phyloP scores from a whole-genome alignment of 1,139 yeast genomes.

The Kluyveromyces sp. region DNA sequence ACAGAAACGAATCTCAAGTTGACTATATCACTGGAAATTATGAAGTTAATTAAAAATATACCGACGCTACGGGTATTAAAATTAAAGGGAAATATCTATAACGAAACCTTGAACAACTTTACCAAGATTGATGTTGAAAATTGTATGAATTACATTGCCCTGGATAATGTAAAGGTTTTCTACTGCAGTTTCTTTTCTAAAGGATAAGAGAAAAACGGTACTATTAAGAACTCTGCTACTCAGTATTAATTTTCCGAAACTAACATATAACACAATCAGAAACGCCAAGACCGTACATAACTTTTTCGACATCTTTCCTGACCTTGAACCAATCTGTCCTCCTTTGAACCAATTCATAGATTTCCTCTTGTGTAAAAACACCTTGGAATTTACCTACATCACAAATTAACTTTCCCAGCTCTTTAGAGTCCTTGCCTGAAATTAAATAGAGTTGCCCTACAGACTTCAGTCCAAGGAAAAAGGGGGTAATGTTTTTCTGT shows the following conservation, averaged over 20 bases:
- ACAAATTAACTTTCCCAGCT: constrained; percentile 74
- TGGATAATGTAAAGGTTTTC: constrained; percentile 27
- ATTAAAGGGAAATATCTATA: constrained; percentile 23
- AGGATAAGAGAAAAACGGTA: not conserved
- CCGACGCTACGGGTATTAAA: constrained; percentile 23
- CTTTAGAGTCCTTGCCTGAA: constrained; percentile 66
- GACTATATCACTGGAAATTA: constrained; percentile 24
- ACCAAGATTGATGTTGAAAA: constrained; percentile 23
- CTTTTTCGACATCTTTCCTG: constrained; percentile 76
- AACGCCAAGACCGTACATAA: constrained; percentile 85
- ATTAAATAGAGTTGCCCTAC: constrained; percentile 78
- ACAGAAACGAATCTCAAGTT: constrained; percentile 20
- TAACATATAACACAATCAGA: constrained; percentile 43
- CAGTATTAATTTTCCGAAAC: too few relatives aligned
- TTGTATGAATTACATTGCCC: constrained; percentile 18
- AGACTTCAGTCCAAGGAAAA: constrained; percentile 74
- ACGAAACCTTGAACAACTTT: constrained; percentile 24
- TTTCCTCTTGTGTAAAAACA: constrained; percentile 84
- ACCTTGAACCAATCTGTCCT: constrained; percentile 81
- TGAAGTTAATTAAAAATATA: constrained; percentile 24
- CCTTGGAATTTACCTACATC: constrained; percentile 86
- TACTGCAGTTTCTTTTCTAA: constrained; percentile 25
- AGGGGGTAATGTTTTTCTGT: constrained; percentile 64
- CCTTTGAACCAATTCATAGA: constrained; percentile 83
- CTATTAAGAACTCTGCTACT: not conserved